phyloP scores from a whole-genome alignment of 768 basidiomycete species.

The Mycena pura region DNA sequence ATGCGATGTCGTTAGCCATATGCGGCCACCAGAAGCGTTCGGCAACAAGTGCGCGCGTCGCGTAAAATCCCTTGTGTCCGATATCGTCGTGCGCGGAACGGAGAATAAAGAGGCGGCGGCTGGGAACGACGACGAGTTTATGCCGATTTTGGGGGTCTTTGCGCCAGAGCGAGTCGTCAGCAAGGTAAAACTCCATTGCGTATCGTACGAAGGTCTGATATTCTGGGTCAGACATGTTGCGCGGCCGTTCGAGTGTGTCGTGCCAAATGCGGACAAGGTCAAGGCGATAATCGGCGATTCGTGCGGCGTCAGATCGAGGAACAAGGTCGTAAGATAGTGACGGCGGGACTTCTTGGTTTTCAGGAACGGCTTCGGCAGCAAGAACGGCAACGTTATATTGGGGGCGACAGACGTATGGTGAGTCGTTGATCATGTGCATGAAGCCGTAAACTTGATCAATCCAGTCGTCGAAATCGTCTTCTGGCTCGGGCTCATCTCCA shows the following conservation, averaged over 20 bases:
- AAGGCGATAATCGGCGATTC: background rate
- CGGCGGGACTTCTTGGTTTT: background rate
- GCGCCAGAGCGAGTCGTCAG: too few relatives aligned
- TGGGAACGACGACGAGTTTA: constrained; percentile 28
- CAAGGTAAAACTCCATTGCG: constrained; percentile 31
- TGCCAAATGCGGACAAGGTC: constrained; percentile 13
- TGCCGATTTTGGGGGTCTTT: constrained; percentile 27
- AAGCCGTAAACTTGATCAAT: constrained; percentile 25
- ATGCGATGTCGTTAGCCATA: constrained; percentile 21
- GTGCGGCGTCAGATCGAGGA: background rate
- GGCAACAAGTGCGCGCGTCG: constrained; percentile 18
- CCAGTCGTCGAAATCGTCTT: too few relatives aligned
- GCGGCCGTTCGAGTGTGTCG: constrained; percentile 6
- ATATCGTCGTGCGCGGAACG: too few relatives aligned
- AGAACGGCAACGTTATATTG: background rate
- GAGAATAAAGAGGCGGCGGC: constrained; percentile 28
- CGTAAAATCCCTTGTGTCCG: constrained; percentile 33
- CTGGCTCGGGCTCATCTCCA: constrained; percentile 20
- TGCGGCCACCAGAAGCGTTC: constrained; percentile 34
- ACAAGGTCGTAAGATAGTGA: background rate
- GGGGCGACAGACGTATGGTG: background rate
- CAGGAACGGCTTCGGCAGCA: background rate
- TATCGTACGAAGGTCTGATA: constrained; percentile 26
- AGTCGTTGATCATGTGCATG: constrained; percentile 24
- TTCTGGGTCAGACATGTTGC: constrained; percentile 12